Conservation (phyloP, 129 eudicot species). For the Flaveria bidentis region DNA sequence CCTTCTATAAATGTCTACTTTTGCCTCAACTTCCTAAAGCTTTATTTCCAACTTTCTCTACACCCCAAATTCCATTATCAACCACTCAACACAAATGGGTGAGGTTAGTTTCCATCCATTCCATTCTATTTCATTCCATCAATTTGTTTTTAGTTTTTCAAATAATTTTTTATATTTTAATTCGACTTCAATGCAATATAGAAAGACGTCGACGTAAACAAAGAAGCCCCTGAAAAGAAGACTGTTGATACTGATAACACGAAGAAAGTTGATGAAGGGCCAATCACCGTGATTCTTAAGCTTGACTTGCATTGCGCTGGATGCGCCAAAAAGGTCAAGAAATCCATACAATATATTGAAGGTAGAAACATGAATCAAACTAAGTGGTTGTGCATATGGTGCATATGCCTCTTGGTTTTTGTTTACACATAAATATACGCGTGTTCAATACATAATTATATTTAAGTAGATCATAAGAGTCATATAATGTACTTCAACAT, state of each 20-base stretch:
- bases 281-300: slow-evolving; percentile 55
- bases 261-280: slow-evolving; percentile 36
- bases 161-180: neutral
- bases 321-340: slow-evolving; percentile 81
- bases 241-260: slow-evolving; percentile 32
- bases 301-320: slow-evolving; percentile 94
- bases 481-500: too few species aligned
- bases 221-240: slow-evolving; percentile 45
- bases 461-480: too few species aligned
- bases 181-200: slow-evolving; percentile 34
- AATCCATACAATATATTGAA: slow-evolving; percentile 50
- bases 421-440: too few species aligned
- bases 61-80: neutral
- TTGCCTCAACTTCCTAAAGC: slow-evolving; percentile 39
- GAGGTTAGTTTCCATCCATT: slow-evolving; percentile 53
- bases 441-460: too few species aligned
- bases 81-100: slow-evolving; percentile 40
- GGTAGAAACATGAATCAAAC: slow-evolving; percentile 33
- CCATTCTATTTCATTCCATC: neutral
- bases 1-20: slow-evolving; percentile 42
- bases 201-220: slow-evolving; percentile 46
- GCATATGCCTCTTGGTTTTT: neutral
- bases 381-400: neutral
- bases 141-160: neutral
- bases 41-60: slow-evolving; percentile 12